Evolutionary conservation across 2,329 filamentous ascomycete species (phyloP), one percentile per base, ranked within the genome.

Genomic region (Didymella exigua): DNA sequence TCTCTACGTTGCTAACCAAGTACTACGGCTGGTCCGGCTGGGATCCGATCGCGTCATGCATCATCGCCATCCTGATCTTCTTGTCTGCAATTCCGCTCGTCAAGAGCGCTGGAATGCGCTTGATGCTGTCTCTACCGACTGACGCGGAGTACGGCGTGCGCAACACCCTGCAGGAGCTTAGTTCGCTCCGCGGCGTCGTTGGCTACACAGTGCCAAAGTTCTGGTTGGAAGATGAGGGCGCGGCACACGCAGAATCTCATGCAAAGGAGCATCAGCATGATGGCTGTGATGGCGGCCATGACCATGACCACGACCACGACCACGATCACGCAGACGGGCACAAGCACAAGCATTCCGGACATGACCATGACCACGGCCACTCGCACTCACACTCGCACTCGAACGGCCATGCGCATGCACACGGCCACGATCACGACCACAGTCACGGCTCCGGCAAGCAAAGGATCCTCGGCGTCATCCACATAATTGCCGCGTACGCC

Each of bases 51-150:
- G 95, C 95, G 0, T 97, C 93, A 0, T 96, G 93, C 73, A 82
- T 97, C 56, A 99, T 99, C 63, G 93, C 95, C 0, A 82, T 95
- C 23, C 82, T 99, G 41, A 99, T 99, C 62, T 93, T 97, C 73
- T 84, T 89, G n/a, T 96, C 93, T 8, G 91, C 95, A 0, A 85
- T 93, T 26, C 95, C 95, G 0, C 83, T 99, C 0, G 92, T 99
- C 19, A 86, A 86, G 58, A 91, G 89, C 14, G 92, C 90, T 1
- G 95, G 92, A 1, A 89, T 88, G 66, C 88, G 90, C 18, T 79
- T 99, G 3, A 81, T 99, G 19, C 83, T 99, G 2, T 91, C 91
- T 16, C 84, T 98, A 2, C 91, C 95, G 0, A 90, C 90, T 36
- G 87, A 91, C 59, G 84, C 89, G 10, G 95, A 99, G 71, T 98